Evolutionary conservation across 192 early-diverging fungal genomes (phyloP).

Genomic region (Umbelopsis sp.): DNA sequence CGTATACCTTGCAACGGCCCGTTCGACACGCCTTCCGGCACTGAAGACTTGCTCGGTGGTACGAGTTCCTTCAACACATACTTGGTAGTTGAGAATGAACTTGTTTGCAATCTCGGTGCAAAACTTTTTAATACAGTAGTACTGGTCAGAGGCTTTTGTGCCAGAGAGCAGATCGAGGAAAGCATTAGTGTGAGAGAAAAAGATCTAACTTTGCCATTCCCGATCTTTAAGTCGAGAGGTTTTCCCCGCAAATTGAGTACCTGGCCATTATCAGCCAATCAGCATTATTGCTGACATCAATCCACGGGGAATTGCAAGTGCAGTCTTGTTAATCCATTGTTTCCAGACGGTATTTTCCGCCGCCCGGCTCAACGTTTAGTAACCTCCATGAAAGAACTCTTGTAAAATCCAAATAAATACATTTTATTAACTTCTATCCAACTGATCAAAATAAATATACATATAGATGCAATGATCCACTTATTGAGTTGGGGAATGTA

Average conservation of each 20-base stretch:
- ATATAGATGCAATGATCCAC: too few relatives aligned
- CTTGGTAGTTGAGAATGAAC: not conserved
- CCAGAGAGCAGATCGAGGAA: not conserved
- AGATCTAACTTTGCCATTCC: not conserved
- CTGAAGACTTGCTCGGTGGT: not conserved
- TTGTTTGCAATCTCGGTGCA: not conserved
- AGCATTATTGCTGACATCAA: constrained; percentile 1
- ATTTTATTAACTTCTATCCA: too few relatives aligned
- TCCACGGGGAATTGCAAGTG: not conserved
- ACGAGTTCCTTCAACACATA: constrained; percentile 14
- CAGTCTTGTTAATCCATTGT: too few relatives aligned
- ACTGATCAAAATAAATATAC: too few relatives aligned
- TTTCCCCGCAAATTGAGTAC: constrained; percentile 17
- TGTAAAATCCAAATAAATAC: too few relatives aligned
- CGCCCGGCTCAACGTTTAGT: too few relatives aligned
- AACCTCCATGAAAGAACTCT: too few relatives aligned
- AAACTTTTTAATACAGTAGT: not conserved
- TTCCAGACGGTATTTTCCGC: too few relatives aligned
- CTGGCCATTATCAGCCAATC: not conserved
- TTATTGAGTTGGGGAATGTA: too few relatives aligned
- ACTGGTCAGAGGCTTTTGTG: constrained; percentile 1
- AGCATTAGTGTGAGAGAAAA: not conserved
- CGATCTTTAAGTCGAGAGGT: not conserved
- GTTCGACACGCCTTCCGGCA: not conserved
- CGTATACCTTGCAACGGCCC: constrained; percentile 67